Percentiles rank a stretch among this genome's conserved stretches.
phyloP scores from a whole-genome alignment of 306 rosid species.

The Quercus alba region DNA sequence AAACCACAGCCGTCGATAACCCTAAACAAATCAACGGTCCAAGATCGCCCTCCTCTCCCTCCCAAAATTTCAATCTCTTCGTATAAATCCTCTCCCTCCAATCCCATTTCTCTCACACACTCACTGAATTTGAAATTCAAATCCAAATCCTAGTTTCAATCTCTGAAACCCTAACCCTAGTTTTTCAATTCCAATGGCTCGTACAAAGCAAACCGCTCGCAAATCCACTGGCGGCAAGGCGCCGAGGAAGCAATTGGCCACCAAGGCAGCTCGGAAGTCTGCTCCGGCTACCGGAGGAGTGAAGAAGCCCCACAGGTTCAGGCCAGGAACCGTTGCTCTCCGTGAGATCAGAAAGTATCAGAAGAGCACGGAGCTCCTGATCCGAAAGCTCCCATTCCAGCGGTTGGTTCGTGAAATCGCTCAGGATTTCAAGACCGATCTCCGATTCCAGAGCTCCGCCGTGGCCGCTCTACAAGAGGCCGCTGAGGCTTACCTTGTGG shows the following conservation, averaged over 20 bases:
- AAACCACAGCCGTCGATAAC: not conserved
- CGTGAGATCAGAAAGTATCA: slow-evolving; percentile 35
- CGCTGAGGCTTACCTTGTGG: slow-evolving; percentile 28
- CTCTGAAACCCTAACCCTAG: not conserved
- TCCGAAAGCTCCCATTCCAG: slow-evolving; percentile 33
- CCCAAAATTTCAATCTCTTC: not conserved
- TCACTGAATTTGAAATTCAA: too few relatives aligned
- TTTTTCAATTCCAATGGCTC: slow-evolving; percentile 10
- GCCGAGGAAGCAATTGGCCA: slow-evolving; percentile 33
- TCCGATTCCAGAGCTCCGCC: slow-evolving; percentile 35
- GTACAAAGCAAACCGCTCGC: slow-evolving; percentile 36
- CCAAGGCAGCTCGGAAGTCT: slow-evolving; percentile 31
- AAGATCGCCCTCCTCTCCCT: not conserved
- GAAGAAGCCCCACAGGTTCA: slow-evolving; percentile 33
- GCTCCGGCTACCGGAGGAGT: slow-evolving; percentile 40
- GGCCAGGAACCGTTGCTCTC: slow-evolving; percentile 33
- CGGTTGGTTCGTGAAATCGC: slow-evolving; percentile 29
- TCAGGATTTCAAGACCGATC: slow-evolving; percentile 33
- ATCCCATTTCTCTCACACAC: not conserved
- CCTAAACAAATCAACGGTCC: not conserved
- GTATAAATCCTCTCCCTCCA: not conserved
- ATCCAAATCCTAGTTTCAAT: not conserved
- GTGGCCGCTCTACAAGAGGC: slow-evolving; percentile 31
- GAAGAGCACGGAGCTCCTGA: slow-evolving; percentile 34
- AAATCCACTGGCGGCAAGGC: slow-evolving; percentile 37